Conservation (phyloP, 176 grass and related monocot species). For the Melocanna baccifera region DNA sequence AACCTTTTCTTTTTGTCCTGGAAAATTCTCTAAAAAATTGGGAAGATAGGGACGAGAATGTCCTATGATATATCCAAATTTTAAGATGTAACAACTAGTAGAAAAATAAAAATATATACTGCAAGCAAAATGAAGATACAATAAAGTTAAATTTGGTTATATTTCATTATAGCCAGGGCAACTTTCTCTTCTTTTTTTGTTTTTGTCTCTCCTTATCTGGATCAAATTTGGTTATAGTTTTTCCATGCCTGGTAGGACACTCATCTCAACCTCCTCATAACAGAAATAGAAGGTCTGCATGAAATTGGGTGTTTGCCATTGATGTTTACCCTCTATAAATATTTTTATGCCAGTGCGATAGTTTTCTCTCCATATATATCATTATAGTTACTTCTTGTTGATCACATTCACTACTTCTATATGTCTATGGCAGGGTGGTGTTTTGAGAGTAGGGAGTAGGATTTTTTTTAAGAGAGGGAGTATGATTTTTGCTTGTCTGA, state of each 20-base stretch:
- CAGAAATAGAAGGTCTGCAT: neutral
- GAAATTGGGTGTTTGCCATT: neutral
- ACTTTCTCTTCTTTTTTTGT: neutral
- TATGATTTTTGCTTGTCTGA: too few relatives aligned
- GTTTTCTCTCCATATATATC: neutral
- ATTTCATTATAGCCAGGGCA: neutral
- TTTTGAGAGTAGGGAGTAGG: too few relatives aligned
- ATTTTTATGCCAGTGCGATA: constrained; percentile 2
- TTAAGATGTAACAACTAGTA: neutral
- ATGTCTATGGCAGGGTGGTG: too few relatives aligned
- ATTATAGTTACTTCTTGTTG: neutral
- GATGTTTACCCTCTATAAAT: neutral
- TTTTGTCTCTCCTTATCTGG: neutral
- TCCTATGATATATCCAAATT: neutral
- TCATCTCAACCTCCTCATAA: neutral
- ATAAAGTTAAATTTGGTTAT: neutral
- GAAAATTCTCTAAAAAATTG: neutral
- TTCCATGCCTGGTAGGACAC: neutral
- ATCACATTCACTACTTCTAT: neutral
- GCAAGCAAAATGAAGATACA: neutral
- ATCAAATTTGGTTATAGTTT: constrained; percentile 4
- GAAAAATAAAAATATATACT: neutral
- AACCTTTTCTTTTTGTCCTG: neutral
- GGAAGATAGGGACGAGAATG: neutral
- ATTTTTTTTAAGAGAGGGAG: too few relatives aligned